Evolutionary conservation across 768 basidiomycete genomes (phyloP).

Genomic region (Calvatia gigantea): DNA sequence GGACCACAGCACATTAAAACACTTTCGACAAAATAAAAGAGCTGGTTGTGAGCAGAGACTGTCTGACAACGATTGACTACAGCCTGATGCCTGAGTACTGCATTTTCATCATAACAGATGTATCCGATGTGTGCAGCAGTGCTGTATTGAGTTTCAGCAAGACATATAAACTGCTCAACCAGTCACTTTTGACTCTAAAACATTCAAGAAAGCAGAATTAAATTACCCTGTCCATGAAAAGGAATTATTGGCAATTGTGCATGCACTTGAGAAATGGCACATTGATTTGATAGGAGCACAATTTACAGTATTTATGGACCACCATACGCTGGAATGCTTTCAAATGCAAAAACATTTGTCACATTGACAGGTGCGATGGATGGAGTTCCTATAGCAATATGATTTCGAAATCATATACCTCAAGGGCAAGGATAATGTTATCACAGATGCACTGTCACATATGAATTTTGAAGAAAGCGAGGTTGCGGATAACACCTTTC

Average conservation of each 20-base stretch:
- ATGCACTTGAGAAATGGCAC: conserved; percentile 24
- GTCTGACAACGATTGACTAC: conserved; percentile 20
- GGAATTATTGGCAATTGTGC: conserved; percentile 29
- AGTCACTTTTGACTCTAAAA: conserved; percentile 27
- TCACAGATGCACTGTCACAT: conserved; percentile 21
- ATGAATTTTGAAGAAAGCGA: not conserved
- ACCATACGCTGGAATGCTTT: conserved; percentile 23
- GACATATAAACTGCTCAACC: conserved; percentile 22
- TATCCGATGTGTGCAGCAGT: conserved; percentile 22
- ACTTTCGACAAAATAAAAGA: too few relatives aligned
- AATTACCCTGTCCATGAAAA: conserved; percentile 31
- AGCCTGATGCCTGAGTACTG: conserved; percentile 24
- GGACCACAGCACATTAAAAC: too few relatives aligned
- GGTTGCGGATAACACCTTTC: too few relatives aligned
- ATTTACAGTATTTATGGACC: conserved; percentile 27
- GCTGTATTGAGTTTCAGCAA: conserved; percentile 22
- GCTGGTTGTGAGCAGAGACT: conserved; percentile 17
- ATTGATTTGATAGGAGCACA: not conserved
- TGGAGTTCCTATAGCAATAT: conserved; percentile 22
- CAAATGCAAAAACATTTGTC: conserved; percentile 28
- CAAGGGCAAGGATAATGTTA: conserved; percentile 27
- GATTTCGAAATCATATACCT: conserved; percentile 22
- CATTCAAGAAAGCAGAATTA: conserved; percentile 23
- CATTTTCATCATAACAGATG: too few relatives aligned
- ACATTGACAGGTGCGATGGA: conserved; percentile 28